Evolutionary conservation across 345 rosid genomes (phyloP), one percentile per base, ranked within the genome.

Genomic region (Eucalyptus dawsonii): DNA sequence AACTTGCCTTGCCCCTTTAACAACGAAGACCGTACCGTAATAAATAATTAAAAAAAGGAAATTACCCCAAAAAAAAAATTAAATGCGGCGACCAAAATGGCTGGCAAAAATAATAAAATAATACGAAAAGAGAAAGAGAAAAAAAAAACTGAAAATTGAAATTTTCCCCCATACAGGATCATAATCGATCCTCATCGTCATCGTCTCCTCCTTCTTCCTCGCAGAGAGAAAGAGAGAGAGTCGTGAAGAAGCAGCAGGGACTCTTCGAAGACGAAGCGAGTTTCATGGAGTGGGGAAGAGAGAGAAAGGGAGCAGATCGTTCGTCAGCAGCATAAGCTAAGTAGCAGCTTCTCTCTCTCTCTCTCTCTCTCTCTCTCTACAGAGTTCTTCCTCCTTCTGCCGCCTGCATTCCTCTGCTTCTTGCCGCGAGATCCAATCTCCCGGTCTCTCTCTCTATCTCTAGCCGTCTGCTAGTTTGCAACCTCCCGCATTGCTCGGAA

Each of bases 381-480:
- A 2, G 83, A 19, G 83, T 51, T 11, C 56, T 60, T 88, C 31
- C 50, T 89, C 24, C 19, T 42, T 87, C 91, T 53, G 87, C 86
- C 88, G 25, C 91, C 89, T 93, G 89, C 90, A 89, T 92, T 92
- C 93, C 83, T 89, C 62, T 91, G 90, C 91, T 90, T 92, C 91
- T 45, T 89, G 87, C 92, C 95, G 92, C 91, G 93, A 94, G 95
- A 95, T 94, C 97, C 94, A 94, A 42, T 65, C 58, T 90, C 11
- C 89, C 80, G 87, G 42, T 56, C 85, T 53, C 88, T 81, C 44
- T 87, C 58, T 53, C 58, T 53, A 19, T 53, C 58, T 53, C n/a
- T 62, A 9, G 44, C 21, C 11, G 50, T 31, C 27, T 6, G 51
- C 51, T 37, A 76, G 27, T 37, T 11, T 27, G 47, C 27, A 8